Evolutionary conservation across 1,139 yeast species (phyloP), one percentile per base, ranked within the genome.

Genomic region (Geotrichum citri-aurantii): DNA sequence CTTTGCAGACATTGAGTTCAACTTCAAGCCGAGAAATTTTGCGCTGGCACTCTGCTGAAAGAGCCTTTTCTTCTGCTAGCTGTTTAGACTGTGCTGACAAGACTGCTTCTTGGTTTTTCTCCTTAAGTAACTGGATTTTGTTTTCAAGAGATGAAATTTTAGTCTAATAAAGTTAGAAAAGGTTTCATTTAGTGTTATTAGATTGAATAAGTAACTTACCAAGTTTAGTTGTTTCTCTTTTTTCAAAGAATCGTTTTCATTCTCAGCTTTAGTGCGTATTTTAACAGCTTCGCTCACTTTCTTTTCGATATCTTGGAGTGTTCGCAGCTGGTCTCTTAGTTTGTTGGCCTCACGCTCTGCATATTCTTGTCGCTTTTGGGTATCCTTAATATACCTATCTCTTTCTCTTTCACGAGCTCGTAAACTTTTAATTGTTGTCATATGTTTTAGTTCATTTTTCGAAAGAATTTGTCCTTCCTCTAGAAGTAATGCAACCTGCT

Each of bases 401-500:
- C 64, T 52, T 3, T 71, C 72, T 2, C 66, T 61, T 61, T 85
- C 86, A 26, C 78, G 77, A 6, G 78, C 70, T 59, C 83, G 81
- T 54, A 90, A 72, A 62, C 79, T 79, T 65, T 88, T 88, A 56
- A 92, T 82, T 1, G 85, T 77, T 47, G 84, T 89, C 66, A 82
- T 84, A 58, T 85, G 78, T 65, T 82, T 82, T 44, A 90, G 77
- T 67, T 93, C 97, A 62, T 83, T 86, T 61, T 81, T 80, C 0
- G 96, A 86, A 48, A 92, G 74, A 31, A 81, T 82, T 63, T 88
- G 86, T 3, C 97, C 97, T 71, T 92, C 98, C 60, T 81, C 83
- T 68, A 87, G 71, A 44, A 92, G 75, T 62, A 79, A 74, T 27
- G 82, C 85, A 62, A 87, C 78, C 46, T 77, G 76, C 27, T 76